Evolutionary conservation across 208 protist genomes (phyloP), one percentile per base, ranked within the genome.

Genomic region (Trypanosomatidae sp.): DNA sequence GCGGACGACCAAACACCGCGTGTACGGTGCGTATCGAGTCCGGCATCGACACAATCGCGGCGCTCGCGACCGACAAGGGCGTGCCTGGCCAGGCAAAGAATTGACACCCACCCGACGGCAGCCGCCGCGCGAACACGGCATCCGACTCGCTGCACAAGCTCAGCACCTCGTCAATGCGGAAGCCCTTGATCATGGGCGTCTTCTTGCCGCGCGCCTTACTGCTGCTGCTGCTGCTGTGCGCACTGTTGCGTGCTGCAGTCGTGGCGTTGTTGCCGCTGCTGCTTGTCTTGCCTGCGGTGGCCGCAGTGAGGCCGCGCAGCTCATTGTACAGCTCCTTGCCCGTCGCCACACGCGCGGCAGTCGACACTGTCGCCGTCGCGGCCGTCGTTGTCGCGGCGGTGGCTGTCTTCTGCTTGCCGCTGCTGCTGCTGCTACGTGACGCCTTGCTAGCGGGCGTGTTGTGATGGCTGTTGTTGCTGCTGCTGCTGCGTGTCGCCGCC

Each of bases 41-140:
- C 19, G 82, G 82, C 82, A 91, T 91, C 16, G 70, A 78, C 13
- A 78, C 40, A 25, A 91, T 85, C 1, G 77, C 82, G 26, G 56
- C 53, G 42, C 73, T 79, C 33, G 82, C 77, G 19, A 81, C 66
- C 11, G 49, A 30, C 26, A 86, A 62, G 37, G 77, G 59, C 1
- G 77, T 87, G 18, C 82, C 82, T 1, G 82, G 82, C 82, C 82
- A 91, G 2, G 82, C 77, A 48, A 91, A 91, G 66, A 87, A 91
- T 58, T 91, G 82, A 44, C 77, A 91, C 19, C 82, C 82, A 11
- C 82, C 82, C 3, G 73, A 57, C 0, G 82, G 67, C 13, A 91
- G 63, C 2, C 77, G 73, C 6, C 82, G 74, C 3, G 82, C 82
- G 18, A 91, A 91, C n/a, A 91, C 52, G 27, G 71, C 74, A 51